Evolutionary conservation across 1,284 basidiomycete genomes (phyloP).

Genomic region (Laetiporus sulphureus): DNA sequence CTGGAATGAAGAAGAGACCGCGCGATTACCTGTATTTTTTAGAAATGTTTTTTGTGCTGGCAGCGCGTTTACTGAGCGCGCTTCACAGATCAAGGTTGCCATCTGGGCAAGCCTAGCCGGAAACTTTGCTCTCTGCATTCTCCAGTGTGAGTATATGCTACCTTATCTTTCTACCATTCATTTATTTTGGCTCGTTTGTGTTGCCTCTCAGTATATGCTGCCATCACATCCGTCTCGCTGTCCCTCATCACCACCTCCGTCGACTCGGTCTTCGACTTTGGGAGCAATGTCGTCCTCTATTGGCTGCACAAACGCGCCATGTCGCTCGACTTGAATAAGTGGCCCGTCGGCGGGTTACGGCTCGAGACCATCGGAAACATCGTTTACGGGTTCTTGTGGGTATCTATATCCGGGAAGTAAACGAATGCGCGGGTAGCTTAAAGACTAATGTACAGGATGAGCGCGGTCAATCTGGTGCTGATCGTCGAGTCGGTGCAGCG

Average conservation of each 20-base stretch:
- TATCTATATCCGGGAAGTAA: constrained; percentile 4
- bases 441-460: constrained; percentile 51
- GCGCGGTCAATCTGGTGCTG: constrained; percentile 78
- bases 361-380: constrained; percentile 91
- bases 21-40: constrained; percentile 61
- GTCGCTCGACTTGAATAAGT: constrained; percentile 74
- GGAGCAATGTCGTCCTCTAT: constrained; percentile 84
- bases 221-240: constrained; percentile 78
- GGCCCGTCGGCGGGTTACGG: constrained; percentile 89
- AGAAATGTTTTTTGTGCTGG: no score
- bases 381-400: constrained; percentile 62
- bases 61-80: no score
- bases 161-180: no score
- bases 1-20: constrained; percentile 39
- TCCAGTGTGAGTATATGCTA: constrained; percentile 62
- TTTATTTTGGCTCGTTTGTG: no score
- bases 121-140: constrained; percentile 65
- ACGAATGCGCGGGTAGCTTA: constrained; percentile 49
- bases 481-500: constrained; percentile 79
- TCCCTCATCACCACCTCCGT: constrained; percentile 88
- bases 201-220: constrained; percentile 80
- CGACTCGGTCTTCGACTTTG: constrained; percentile 88
- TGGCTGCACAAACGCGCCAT: constrained; percentile 74
- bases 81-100: constrained; percentile 74
- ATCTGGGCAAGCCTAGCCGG: constrained; percentile 76